phyloP scores from a whole-genome alignment of 441 rosid species.

The Erodium moschatum region DNA sequence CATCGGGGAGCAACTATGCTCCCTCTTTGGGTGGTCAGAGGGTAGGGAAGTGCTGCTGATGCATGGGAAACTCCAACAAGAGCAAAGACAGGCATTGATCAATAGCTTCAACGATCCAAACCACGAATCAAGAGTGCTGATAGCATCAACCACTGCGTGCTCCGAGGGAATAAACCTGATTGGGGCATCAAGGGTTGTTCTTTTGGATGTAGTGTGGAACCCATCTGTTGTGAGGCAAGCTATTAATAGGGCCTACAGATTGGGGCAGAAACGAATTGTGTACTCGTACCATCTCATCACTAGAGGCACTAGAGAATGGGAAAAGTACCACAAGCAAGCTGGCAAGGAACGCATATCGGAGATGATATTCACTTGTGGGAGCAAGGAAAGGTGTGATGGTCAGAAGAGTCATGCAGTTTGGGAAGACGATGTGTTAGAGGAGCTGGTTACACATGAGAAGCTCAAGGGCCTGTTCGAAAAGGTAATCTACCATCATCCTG shows the following conservation, averaged over 20 bases:
- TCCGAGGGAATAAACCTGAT: constrained; percentile 69
- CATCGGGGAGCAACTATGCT: constrained; percentile 33
- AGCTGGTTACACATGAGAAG: background rate
- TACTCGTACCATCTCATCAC: constrained; percentile 2
- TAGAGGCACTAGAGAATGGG: background rate
- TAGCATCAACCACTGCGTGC: constrained; percentile 68
- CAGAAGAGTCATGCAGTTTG: background rate
- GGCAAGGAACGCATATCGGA: background rate
- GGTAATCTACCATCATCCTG: background rate
- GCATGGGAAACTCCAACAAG: constrained; percentile 37
- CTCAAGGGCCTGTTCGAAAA: constrained; percentile 1
- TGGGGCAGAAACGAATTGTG: background rate
- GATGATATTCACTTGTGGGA: background rate
- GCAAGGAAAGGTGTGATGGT: background rate
- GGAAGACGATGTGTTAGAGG: background rate
- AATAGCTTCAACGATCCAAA: constrained; percentile 39
- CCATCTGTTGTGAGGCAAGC: constrained; percentile 1
- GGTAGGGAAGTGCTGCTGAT: constrained; percentile 42
- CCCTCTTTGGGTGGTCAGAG: constrained; percentile 34
- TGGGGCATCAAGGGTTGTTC: constrained; percentile 34
- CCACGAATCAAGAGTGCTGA: constrained; percentile 44
- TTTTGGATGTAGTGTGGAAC: background rate
- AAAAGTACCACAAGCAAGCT: background rate
- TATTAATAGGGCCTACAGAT: background rate
- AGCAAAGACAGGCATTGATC: constrained; percentile 41